Evolutionary conservation across 73 alveolate species (phyloP).

Genomic region (Tetrahymena malaccensis): DNA sequence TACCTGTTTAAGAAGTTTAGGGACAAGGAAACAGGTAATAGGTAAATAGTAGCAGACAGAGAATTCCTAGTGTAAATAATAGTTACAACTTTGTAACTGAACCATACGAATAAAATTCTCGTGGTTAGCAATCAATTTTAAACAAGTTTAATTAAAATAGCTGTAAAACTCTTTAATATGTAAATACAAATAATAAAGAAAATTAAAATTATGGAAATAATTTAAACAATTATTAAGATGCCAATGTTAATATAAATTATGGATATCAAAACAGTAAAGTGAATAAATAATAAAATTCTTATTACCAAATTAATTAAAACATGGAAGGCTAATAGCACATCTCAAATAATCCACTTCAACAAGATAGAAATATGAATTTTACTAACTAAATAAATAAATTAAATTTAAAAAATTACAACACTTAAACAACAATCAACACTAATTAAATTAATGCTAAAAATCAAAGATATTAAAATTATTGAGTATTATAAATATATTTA

Average conservation of each 20-base stretch:
- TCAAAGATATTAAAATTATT: not conserved
- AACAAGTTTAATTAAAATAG: not conserved
- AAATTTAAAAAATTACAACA: too few relatives aligned
- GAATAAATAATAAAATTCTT: not conserved
- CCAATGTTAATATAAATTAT: too few relatives aligned
- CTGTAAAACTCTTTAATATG: not conserved
- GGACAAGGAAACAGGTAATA: not conserved
- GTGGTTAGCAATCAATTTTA: not conserved
- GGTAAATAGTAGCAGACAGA: not conserved
- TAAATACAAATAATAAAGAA: not conserved
- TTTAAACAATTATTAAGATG: not conserved
- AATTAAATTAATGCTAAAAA: too few relatives aligned
- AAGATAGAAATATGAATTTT: not conserved
- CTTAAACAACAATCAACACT: not conserved
- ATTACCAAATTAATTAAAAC: not conserved
- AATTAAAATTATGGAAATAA: not conserved
- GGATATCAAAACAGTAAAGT: not conserved
- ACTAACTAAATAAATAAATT: too few relatives aligned
- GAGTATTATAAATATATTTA: not conserved
- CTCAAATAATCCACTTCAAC: not conserved
- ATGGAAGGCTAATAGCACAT: too few relatives aligned
- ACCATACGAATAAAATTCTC: not conserved
- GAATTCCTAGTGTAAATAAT: not conserved
- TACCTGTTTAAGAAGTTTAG: not conserved
- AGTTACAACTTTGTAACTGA: not conserved